These are phyloP conservation scores for Prosopis cineraria DNA, from an alignment of 306 rosid species.

Conservation along the genomic window DNA sequence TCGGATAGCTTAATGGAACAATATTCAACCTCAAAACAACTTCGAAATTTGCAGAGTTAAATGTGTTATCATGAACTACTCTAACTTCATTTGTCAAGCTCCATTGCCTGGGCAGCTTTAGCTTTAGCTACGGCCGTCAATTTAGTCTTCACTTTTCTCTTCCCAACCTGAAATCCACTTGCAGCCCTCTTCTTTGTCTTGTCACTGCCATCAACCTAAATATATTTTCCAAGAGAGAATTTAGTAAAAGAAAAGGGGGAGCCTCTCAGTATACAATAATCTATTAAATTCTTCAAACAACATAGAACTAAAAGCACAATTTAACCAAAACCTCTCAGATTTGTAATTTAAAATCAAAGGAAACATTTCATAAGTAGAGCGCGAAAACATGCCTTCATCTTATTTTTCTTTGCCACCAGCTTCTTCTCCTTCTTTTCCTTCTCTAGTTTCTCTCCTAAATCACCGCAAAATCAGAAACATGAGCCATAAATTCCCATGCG, in stretches of 20 bases:
- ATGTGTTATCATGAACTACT: conserved; percentile 6
- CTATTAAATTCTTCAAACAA: background rate
- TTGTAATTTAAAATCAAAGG: background rate
- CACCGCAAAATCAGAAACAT: conserved; percentile 19
- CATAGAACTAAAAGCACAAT: background rate
- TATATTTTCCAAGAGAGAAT: background rate
- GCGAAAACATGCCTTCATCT: conserved; percentile 61
- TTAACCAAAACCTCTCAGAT: no score
- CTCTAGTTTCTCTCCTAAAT: conserved; percentile 70
- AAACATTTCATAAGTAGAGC: background rate
- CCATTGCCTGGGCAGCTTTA: conserved; percentile 89
- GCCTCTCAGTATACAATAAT: background rate
- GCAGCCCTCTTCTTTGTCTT: conserved; percentile 67
- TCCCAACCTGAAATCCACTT: conserved; percentile 84
- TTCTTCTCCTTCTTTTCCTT: conserved; percentile 61
- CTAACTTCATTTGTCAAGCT: conserved; percentile 71
- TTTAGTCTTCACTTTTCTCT: conserved; percentile 81
- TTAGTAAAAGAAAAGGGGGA: background rate
- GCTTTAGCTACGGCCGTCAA: conserved; percentile 76
- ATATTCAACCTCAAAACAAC: conserved; percentile 15
- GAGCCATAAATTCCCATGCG: background rate
- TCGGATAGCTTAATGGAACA: background rate
- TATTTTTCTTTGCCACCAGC: conserved; percentile 74
- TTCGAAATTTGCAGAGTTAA: conserved; percentile 25
- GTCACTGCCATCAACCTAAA: conserved; percentile 67